Conservation (phyloP, 768 basidiomycete genomes). For the Steccherinum ochraceum region DNA sequence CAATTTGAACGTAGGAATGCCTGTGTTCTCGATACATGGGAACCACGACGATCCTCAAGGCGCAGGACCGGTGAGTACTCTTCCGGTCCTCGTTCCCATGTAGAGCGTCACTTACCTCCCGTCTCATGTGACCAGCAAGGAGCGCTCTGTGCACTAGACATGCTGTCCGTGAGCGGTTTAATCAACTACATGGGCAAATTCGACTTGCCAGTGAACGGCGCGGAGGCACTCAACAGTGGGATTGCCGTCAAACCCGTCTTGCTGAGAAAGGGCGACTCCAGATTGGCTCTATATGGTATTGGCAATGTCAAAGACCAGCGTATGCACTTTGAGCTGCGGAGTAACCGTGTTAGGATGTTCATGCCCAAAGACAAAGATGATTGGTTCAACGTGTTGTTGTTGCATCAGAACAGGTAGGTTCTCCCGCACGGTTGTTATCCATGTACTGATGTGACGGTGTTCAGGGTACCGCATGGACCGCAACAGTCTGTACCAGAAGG, state of each 20-base stretch:
- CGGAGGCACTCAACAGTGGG: slow-evolving; percentile 59
- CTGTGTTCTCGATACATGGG: slow-evolving; percentile 98
- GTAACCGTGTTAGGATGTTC: slow-evolving; percentile 93
- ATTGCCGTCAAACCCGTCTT: slow-evolving; percentile 89
- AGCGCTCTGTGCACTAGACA: slow-evolving; percentile 90
- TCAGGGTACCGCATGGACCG: slow-evolving; percentile 88
- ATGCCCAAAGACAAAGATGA: slow-evolving; percentile 87
- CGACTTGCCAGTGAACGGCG: slow-evolving; percentile 74
- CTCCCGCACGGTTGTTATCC: background rate
- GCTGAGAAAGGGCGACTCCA: slow-evolving; percentile 78
- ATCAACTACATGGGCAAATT: slow-evolving; percentile 98
- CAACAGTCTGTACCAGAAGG: slow-evolving; percentile 94
- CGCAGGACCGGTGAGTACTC: slow-evolving; percentile 67
- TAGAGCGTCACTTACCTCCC: background rate
- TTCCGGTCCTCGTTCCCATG: background rate
- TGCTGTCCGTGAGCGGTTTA: slow-evolving; percentile 89
- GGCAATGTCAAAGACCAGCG: slow-evolving; percentile 96
- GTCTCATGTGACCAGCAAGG: slow-evolving; percentile 61
- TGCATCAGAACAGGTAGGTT: slow-evolving; percentile 93
- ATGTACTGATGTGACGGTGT: background rate
- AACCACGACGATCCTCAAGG: slow-evolving; percentile 99
- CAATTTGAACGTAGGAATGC: slow-evolving; percentile 92
- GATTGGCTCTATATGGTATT: slow-evolving; percentile 89
- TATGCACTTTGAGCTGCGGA: slow-evolving; percentile 93
- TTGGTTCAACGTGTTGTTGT: slow-evolving; percentile 91